Base-by-base conservation (phyloP, 1,139 yeast species). In the Magnusiomyces paraingens region DNA sequence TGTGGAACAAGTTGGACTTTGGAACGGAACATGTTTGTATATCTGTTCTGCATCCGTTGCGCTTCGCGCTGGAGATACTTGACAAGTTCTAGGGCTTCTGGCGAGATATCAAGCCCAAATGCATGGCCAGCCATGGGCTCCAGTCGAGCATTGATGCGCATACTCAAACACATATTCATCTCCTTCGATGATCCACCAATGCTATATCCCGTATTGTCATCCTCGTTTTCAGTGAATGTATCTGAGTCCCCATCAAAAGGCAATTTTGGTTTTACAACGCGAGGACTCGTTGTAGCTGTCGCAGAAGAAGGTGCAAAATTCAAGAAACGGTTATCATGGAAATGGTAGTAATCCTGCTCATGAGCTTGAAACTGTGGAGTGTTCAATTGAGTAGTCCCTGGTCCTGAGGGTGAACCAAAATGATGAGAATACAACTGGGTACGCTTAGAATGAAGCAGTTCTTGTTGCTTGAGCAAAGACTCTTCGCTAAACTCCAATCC, bases 401-500 rank as follows among this genome's bases (percentile, higher is more conserved):
- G 32, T 4, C 8, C 32, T 8, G 32, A 26, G 8, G 32, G 32
- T 4, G 32, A 26, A 8, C 32, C 32, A 26, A 26, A 26, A 8
- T 26, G 32, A 8, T 26, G 32, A 8, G 32, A 26, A 8, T 26
- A 26, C 8, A 26, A 26, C 8, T 26, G 32, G 32, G 32, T 5
- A 4, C 47, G 36, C 12, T 29, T 44, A 2, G 17, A n/a, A 3
- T 29, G 36, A 5, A 47, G 38, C 8, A 47, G 18, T 41, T 55
- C 53, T 52, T 57, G 52, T 50, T 63, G 66, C 40, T 56, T 54
- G n/a, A 60, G 52, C 12, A 60, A 57, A 21, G 59, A 54, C 41
- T 53, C 46, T 42, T 63, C 65, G 35, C 62, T 57, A 46, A 52
- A 59, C 45, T 64, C 68, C 43, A 66, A 50, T n/a, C 59, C 59